A percentile compares a stretch with the other conserved stretches of the same genome.
phyloP scores from a whole-genome alignment of 495 filamentous ascomycete genomes.

The Trichoderma gamsii region DNA sequence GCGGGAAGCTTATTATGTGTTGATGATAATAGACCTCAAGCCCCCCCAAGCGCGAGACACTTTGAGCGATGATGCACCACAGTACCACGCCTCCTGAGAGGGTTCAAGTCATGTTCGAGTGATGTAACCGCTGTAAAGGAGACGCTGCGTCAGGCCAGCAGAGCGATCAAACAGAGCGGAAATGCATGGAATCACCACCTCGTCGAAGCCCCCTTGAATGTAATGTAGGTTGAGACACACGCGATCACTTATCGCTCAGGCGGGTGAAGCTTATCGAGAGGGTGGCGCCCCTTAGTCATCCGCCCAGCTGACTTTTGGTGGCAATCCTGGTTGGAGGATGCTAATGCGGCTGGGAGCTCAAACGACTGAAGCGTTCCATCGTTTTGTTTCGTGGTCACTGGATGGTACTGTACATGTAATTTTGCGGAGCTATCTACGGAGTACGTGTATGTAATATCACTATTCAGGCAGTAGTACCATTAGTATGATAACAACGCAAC shows the following conservation, averaged over 20 bases:
- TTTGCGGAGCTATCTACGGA: too few relatives aligned
- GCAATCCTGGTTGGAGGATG: background rate
- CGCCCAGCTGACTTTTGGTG: background rate
- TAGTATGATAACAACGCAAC: background rate
- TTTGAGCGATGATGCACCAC: constrained; percentile 13
- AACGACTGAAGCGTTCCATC: too few relatives aligned
- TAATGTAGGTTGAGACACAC: constrained; percentile 10
- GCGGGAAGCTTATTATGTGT: background rate
- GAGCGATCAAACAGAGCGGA: background rate
- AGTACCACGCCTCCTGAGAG: constrained; percentile 3
- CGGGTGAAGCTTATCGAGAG: constrained; percentile 13
- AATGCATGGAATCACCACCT: constrained; percentile 1
- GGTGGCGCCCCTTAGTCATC: background rate
- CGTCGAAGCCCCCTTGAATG: background rate
- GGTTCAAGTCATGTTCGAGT: constrained; percentile 2
- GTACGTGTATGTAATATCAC: too few relatives aligned
- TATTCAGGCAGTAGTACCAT: too few relatives aligned
- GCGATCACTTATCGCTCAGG: constrained; percentile 15
- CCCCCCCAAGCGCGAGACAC: background rate
- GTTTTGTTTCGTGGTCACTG: too few relatives aligned
- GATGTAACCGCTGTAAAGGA: background rate
- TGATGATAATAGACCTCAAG: background rate
- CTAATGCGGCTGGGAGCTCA: background rate
- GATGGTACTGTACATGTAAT: too few relatives aligned
- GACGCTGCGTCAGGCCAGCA: background rate